phyloP scores from a whole-genome alignment of 768 basidiomycete genomes.

The Podaxis sp. region DNA sequence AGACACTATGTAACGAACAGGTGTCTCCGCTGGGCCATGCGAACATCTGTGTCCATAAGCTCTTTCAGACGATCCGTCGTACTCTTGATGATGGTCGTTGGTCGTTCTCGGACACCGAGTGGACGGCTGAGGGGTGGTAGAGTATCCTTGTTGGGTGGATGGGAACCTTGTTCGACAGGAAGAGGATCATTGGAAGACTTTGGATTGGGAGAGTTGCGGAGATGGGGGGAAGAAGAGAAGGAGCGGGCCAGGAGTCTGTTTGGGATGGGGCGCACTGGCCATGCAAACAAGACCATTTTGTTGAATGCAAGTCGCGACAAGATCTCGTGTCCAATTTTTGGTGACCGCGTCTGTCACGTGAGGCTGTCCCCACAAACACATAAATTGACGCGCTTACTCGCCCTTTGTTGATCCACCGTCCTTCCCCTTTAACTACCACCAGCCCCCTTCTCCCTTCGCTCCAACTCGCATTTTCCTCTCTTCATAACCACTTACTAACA shows the following conservation, averaged over 20 bases:
- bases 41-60: slow-evolving; percentile 67
- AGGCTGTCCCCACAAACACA: slow-evolving; percentile 29
- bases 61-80: slow-evolving; percentile 66
- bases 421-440: slow-evolving; percentile 38
- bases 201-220: background rate
- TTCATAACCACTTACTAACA: background rate
- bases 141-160: slow-evolving; percentile 19
- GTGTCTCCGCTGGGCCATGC: slow-evolving; percentile 70
- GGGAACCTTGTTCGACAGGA: background rate
- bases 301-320: slow-evolving; percentile 17
- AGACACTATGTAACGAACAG: slow-evolving; percentile 34
- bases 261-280: slow-evolving; percentile 11
- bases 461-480: background rate
- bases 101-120: slow-evolving; percentile 72
- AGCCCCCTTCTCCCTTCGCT: slow-evolving; percentile 20
- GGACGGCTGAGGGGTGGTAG: slow-evolving; percentile 56
- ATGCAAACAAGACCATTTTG: slow-evolving; percentile 19
- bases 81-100: slow-evolving; percentile 57
- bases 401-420: slow-evolving; percentile 31
- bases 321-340: slow-evolving; percentile 6
- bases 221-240: slow-evolving; percentile 7
- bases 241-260: background rate
- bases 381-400: slow-evolving; percentile 41
- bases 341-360: slow-evolving; percentile 31
- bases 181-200: background rate